Percentiles rank a stretch among this genome's conserved stretches.
Evolutionary conservation across 257 asterid species (phyloP).

Genomic region (Verbascum thapsus): DNA sequence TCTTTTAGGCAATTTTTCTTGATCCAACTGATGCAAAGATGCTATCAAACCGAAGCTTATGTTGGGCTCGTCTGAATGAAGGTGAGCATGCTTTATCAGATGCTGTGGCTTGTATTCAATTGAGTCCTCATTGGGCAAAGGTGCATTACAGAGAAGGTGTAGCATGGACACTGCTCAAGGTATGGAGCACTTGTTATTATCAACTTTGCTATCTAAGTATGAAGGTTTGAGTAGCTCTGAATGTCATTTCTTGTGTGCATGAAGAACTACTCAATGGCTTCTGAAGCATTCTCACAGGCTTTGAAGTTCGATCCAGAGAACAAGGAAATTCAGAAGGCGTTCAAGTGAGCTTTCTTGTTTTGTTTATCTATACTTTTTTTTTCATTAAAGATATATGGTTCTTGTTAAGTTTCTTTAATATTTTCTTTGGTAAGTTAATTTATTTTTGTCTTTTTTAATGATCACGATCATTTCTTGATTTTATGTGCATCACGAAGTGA

Average conservation of each 20-base stretch:
- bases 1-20: conserved; percentile 12
- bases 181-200: background rate
- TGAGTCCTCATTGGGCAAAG: conserved; percentile 34
- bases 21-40: conserved; percentile 21
- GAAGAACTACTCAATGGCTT: conserved; percentile 23
- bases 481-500: too few species aligned
- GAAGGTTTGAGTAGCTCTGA: background rate
- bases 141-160: conserved; percentile 36
- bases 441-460: too few species aligned
- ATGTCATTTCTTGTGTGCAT: background rate
- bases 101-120: conserved; percentile 26
- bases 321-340: conserved; percentile 25
- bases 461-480: too few species aligned
- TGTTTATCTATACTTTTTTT: too few species aligned
- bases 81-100: conserved; percentile 30
- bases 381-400: too few species aligned
- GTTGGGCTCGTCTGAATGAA: conserved; percentile 26
- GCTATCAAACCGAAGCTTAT: conserved; percentile 34
- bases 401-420: too few species aligned
- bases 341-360: background rate
- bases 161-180: conserved; percentile 29
- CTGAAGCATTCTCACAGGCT: conserved; percentile 32
- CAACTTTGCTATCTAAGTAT: background rate
- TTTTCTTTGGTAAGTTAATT: too few species aligned
- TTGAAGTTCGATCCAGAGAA: conserved; percentile 31